phyloP scores from a whole-genome alignment of 2,329 filamentous ascomycete species.

The Paramyrothecium sp. region DNA sequence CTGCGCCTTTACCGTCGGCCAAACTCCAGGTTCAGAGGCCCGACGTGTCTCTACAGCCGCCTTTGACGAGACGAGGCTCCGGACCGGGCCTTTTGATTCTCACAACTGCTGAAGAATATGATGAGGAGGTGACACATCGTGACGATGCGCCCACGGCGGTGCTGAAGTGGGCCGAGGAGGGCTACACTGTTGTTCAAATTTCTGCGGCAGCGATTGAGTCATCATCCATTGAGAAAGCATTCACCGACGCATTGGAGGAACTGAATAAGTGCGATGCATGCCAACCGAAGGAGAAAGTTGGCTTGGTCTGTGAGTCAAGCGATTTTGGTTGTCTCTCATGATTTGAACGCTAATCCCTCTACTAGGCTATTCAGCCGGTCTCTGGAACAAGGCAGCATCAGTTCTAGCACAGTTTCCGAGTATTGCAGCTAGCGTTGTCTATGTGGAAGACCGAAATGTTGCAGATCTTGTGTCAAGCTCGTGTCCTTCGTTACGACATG shows the following conservation, averaged over 20 bases:
- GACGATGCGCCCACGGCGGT: slow-evolving; percentile 49
- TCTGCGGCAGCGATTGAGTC: slow-evolving; percentile 18
- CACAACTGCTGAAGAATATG: slow-evolving; percentile 14
- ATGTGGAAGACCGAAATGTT: slow-evolving; percentile 9
- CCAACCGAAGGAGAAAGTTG: slow-evolving; percentile 35
- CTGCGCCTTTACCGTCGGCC: slow-evolving; percentile 19
- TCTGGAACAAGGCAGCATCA: slow-evolving; percentile 19
- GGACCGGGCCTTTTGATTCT: slow-evolving; percentile 36
- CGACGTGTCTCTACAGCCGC: slow-evolving; percentile 23
- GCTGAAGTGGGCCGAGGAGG: slow-evolving; percentile 71
- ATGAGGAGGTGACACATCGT: slow-evolving; percentile 12
- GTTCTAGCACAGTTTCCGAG: slow-evolving; percentile 16
- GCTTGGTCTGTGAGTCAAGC: slow-evolving; percentile 29
- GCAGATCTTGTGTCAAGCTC: background rate
- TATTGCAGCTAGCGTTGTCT: slow-evolving; percentile 18
- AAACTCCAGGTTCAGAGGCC: slow-evolving; percentile 11
- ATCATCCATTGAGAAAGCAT: slow-evolving; percentile 8
- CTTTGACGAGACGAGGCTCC: slow-evolving; percentile 31
- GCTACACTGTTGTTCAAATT: slow-evolving; percentile 61
- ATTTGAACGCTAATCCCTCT: background rate
- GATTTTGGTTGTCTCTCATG: fast-evolving
- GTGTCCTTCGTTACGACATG: slow-evolving; percentile 14
- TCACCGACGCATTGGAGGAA: slow-evolving; percentile 15
- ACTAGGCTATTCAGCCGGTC: background rate
- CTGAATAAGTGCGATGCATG: slow-evolving; percentile 23